Conservation (phyloP, 2,329 filamentous ascomycete species). For the Podosphaera xanthii region DNA sequence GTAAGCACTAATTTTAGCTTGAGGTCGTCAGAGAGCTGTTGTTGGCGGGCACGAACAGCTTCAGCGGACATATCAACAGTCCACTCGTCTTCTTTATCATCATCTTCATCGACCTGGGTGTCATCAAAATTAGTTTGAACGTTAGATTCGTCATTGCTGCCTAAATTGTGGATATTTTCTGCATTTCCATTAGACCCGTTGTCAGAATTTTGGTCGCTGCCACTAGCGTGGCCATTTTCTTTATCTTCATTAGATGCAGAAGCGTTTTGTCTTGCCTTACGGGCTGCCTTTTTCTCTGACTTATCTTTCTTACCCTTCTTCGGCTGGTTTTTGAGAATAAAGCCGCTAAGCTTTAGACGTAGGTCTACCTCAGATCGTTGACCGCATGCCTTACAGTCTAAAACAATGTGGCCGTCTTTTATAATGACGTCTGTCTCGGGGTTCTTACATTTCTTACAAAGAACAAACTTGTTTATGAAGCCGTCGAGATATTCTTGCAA, state of each 20-base stretch:
- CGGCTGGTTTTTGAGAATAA: conserved; percentile 88
- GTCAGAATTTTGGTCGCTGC: conserved; percentile 41
- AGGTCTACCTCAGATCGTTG: conserved; percentile 79
- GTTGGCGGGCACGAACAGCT: conserved; percentile 82
- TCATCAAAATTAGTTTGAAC: conserved; percentile 47
- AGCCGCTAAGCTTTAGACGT: conserved; percentile 85
- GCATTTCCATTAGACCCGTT: conserved; percentile 27
- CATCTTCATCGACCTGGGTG: conserved; percentile 39
- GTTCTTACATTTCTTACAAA: conserved; percentile 99
- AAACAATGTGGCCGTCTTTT: conserved; percentile 75
- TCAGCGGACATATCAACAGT: conserved; percentile 90
- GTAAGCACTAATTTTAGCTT: conserved; percentile 73
- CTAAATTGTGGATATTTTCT: conserved; percentile 37
- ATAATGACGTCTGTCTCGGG: conserved; percentile 91
- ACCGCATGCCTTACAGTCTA: conserved; percentile 98
- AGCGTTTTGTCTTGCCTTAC: conserved; percentile 54
- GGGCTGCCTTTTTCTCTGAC: conserved; percentile 72
- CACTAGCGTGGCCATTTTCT: conserved; percentile 30
- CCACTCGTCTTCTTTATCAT: conserved; percentile 75
- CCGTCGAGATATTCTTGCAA: conserved; percentile 95
- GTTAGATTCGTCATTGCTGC: conserved; percentile 79
- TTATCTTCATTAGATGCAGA: conserved; percentile 27
- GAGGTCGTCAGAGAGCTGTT: conserved; percentile 80
- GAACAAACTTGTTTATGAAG: conserved; percentile 96
- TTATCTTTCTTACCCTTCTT: conserved; percentile 96